Evolutionary conservation across 352 stramenopile genomes (phyloP).

Genomic region (Pythium pyrilobum): DNA sequence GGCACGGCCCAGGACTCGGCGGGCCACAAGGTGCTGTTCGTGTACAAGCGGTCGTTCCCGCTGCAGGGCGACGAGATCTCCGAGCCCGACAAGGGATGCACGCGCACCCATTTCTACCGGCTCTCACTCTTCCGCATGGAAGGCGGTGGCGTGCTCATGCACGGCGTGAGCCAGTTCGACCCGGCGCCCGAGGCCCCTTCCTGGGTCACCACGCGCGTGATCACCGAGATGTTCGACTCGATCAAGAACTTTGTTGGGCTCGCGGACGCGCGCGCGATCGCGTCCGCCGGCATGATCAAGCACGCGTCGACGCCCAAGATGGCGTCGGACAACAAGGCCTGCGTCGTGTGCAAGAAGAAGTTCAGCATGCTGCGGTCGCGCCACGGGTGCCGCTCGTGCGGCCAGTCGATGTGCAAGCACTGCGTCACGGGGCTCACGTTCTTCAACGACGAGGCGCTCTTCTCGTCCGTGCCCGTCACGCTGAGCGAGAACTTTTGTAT

Average conservation of each 20-base stretch:
- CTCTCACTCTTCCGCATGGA: conserved; percentile 18
- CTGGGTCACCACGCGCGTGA: conserved; percentile 13
- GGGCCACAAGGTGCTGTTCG: conserved; percentile 20
- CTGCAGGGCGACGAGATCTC: conserved; percentile 16
- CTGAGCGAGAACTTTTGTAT: conserved; percentile 20
- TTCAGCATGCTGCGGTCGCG: conserved; percentile 21
- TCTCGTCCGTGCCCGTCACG: not conserved
- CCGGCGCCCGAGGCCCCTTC: conserved; percentile 1
- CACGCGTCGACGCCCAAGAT: not conserved
- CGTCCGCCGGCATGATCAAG: conserved; percentile 10
- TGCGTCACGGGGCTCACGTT: conserved; percentile 22
- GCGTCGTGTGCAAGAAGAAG: conserved; percentile 22
- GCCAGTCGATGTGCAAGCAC: conserved; percentile 21
- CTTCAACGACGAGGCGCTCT: conserved; percentile 25
- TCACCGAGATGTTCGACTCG: conserved; percentile 18
- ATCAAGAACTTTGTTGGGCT: conserved; percentile 18
- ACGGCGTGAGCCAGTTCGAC: conserved; percentile 8
- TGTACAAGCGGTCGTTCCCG: conserved; percentile 20
- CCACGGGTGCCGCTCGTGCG: conserved; percentile 20
- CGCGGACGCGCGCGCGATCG: conserved; percentile 11
- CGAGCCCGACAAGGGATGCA: conserved; percentile 17
- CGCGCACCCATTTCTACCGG: conserved; percentile 7
- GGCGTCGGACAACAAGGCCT: conserved; percentile 14
- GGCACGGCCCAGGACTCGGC: conserved; percentile 18
- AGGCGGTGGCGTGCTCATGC: conserved; percentile 13